Conservation (phyloP, 345 rosid species). For the Acer saccharum region DNA sequence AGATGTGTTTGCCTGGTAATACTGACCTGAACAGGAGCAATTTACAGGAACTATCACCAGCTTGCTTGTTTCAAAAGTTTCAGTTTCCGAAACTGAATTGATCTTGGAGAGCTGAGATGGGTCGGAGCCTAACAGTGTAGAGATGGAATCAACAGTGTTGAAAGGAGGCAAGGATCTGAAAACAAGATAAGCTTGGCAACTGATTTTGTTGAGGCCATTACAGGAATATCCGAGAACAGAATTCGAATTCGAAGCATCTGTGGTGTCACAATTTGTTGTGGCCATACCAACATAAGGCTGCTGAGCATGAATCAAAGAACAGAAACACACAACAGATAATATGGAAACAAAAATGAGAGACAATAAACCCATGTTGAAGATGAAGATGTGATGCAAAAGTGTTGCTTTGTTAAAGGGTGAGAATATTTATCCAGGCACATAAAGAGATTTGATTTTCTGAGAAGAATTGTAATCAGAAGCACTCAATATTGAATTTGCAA, state of each 20-base stretch:
- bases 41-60: constrained; percentile 65
- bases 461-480: background rate
- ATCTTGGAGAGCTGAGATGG: constrained; percentile 47
- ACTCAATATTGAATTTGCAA: background rate
- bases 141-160: constrained; percentile 49
- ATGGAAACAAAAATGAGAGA: constrained; percentile 12
- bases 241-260: constrained; percentile 26
- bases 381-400: background rate
- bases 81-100: constrained; percentile 45
- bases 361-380: constrained; percentile 29
- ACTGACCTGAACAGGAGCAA: constrained; percentile 65
- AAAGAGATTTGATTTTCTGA: background rate
- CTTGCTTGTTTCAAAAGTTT: constrained; percentile 40
- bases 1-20: constrained; percentile 54
- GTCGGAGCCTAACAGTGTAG: constrained; percentile 50
- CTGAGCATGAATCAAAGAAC: constrained; percentile 48
- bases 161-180: constrained; percentile 66
- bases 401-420: background rate
- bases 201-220: constrained; percentile 55
- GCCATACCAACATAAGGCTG: constrained; percentile 61
- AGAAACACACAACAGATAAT: constrained; percentile 24
- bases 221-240: constrained; percentile 77
- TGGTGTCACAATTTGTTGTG: constrained; percentile 43
- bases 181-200: constrained; percentile 57
- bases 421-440: background rate